A percentile compares a stretch with the other conserved stretches of the same genome.
Conservation (phyloP, 768 basidiomycete species). For the Leccinellum albellum region DNA sequence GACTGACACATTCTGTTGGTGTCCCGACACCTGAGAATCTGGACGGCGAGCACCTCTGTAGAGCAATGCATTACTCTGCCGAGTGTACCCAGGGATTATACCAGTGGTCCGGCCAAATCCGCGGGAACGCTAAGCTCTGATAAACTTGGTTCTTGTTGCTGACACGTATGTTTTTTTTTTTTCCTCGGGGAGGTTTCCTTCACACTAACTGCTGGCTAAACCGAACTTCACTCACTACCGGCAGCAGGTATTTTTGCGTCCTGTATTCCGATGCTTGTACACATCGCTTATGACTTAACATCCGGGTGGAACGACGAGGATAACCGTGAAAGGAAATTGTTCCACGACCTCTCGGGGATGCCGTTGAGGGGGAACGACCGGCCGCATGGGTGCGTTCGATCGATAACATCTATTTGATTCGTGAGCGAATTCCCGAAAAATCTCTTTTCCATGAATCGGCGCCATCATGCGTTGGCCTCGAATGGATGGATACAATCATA, state of each 20-base stretch:
- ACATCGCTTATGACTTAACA: background rate
- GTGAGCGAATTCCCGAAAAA: background rate
- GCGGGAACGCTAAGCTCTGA: slow-evolving; percentile 18
- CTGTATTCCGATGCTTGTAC: background rate
- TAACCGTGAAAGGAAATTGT: slow-evolving; percentile 1
- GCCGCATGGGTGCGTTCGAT: slow-evolving; percentile 9
- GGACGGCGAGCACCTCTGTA: slow-evolving; percentile 1
- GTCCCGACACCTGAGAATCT: slow-evolving; percentile 8
- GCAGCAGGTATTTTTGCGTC: slow-evolving; percentile 4
- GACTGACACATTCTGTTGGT: background rate
- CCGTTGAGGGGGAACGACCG: slow-evolving; percentile 8
- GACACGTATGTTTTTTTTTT: slow-evolving; percentile 6
- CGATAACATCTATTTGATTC: background rate
- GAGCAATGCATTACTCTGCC: slow-evolving; percentile 6
- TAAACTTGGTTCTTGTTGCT: slow-evolving; percentile 1
- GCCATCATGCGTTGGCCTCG: slow-evolving; percentile 18
- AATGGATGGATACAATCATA: slow-evolving; percentile 19
- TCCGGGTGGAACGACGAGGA: slow-evolving; percentile 1
- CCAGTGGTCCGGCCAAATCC: slow-evolving; percentile 10
- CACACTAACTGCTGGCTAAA: background rate
- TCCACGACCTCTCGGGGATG: slow-evolving; percentile 17
- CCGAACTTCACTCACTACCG: slow-evolving; percentile 7
- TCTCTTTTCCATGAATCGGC: slow-evolving; percentile 19
- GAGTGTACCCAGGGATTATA: slow-evolving; percentile 6
- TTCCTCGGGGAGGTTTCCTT: background rate